These are phyloP conservation scores for Pinus tabuliformis DNA, from an alignment of 75 land plant species.

Conservation along the genomic window DNA sequence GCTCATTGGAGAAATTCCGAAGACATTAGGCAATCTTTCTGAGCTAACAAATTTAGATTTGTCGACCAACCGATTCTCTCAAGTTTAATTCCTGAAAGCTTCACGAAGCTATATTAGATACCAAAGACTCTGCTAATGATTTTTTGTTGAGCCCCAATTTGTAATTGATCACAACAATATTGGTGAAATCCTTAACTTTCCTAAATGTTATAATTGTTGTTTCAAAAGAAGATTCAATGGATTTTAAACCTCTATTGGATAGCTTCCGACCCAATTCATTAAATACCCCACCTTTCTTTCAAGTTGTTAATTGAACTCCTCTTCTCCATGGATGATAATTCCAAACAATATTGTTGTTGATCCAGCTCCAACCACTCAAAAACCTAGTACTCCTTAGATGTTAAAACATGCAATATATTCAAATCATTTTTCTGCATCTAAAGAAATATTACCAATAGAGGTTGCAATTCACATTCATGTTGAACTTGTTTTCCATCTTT, in stretches of 20 bases:
- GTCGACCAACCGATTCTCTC: too few relatives aligned
- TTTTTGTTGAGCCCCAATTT: slow-evolving; percentile 91
- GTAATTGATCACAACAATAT: slow-evolving; percentile 79
- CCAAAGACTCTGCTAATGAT: slow-evolving; percentile 83
- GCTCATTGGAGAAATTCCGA: too few relatives aligned
- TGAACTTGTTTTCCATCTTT: too few relatives aligned
- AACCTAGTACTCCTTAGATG: too few relatives aligned
- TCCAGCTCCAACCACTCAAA: too few relatives aligned
- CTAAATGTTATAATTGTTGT: slow-evolving; percentile 78
- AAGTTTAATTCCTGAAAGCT: too few relatives aligned
- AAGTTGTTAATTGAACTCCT: slow-evolving; percentile 48
- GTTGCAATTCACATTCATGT: too few relatives aligned
- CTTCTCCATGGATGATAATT: slow-evolving; percentile 10
- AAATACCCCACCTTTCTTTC: slow-evolving; percentile 92
- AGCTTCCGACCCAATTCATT: slow-evolving; percentile 95
- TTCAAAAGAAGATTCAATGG: slow-evolving; percentile 73
- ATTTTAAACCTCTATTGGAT: slow-evolving; percentile 47
- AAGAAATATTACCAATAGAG: too few relatives aligned
- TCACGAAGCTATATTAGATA: slow-evolving; percentile 53
- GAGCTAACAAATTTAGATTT: too few relatives aligned
- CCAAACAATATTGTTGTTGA: too few relatives aligned
- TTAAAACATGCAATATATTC: neutral
- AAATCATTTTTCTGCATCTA: too few relatives aligned
- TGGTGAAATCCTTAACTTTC: slow-evolving; percentile 76
- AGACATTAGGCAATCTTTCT: too few relatives aligned